Base-by-base conservation (phyloP, 2,329 filamentous ascomycete genomes). In the Penicillium sp. region DNA sequence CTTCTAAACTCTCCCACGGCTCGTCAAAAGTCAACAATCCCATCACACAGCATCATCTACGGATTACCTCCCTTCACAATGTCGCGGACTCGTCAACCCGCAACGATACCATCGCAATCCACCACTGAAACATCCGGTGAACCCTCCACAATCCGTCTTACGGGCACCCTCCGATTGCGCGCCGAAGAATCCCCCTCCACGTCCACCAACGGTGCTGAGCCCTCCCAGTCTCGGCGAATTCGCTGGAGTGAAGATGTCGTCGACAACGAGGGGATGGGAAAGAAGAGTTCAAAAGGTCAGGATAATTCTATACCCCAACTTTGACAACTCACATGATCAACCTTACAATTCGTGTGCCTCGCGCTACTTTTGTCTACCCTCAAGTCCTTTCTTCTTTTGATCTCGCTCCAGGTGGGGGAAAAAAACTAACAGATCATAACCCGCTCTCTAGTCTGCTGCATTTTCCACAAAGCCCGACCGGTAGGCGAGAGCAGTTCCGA, bases 161-260 rank as follows among this genome's bases (percentile, higher is more conserved):
- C 63, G 25, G 54, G 58, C 12, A 67, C 62, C n/a, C 49, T 67
- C 27, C 61, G 63, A 48, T 42, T 66, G 48, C 56, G 64, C 41
- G 64, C 55, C 8, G 65, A 64, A 28, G 56, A 59, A 28, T 43
- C 43, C 25, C 36, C 47, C 11, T 35, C 28, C 27, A 48, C 45
- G 11, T 32, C 29, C 8, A 32, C 29, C 8, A 32, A 32, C 13
- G 46, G 46, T 13, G 48, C 46, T 34, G 54, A 56, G 46, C 53
- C 46, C 29, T 52, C 72, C 0, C 69, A 71, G 26, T 68, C 74
- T 13, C 77, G 84, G 45, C 82, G 82, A 42, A 93, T 98, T 47
- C 84, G 87, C 68, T 98, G 93, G 93, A 89, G 89, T 5, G 88
- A 93, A 63, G 86, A 88, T 62, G 90, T 96, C 5, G 77, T 98